phyloP scores from a whole-genome alignment of 2,329 filamentous ascomycete genomes.

The Ascochyta koolunga region DNA sequence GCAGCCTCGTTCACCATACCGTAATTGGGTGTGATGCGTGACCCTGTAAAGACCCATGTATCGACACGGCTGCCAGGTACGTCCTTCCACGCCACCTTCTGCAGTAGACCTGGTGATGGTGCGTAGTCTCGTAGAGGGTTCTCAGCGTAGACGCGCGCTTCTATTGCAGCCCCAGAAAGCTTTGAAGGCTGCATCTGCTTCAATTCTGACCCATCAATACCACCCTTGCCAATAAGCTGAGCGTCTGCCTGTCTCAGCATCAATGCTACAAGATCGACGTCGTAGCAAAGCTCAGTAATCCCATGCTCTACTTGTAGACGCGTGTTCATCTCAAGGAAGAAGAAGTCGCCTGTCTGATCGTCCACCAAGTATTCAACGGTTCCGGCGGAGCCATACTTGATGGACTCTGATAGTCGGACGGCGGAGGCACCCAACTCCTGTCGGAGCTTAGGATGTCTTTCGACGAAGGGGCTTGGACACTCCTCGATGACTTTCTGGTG shows the following conservation, averaged over 20 bases:
- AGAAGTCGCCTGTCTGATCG: constrained; percentile 80
- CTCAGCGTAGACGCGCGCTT: constrained; percentile 63
- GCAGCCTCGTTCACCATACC: constrained; percentile 42
- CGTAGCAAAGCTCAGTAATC: constrained; percentile 63
- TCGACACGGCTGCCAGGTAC: constrained; percentile 61
- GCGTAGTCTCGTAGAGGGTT: constrained; percentile 65
- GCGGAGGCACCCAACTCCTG: constrained; percentile 70
- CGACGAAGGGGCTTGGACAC: constrained; percentile 75
- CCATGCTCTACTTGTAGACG: constrained; percentile 64
- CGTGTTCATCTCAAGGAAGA: constrained; percentile 67
- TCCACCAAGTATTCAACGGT: constrained; percentile 93
- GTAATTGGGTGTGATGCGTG: constrained; percentile 63
- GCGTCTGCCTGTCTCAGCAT: constrained; percentile 63
- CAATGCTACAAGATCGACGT: constrained; percentile 60
- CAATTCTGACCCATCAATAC: constrained; percentile 51
- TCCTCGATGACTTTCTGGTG: constrained; percentile 94
- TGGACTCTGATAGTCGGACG: constrained; percentile 65
- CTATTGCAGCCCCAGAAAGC: constrained; percentile 58
- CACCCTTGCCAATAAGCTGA: constrained; percentile 53
- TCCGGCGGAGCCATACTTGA: constrained; percentile 79
- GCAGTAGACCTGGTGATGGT: constrained; percentile 65
- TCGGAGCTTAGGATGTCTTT: constrained; percentile 59
- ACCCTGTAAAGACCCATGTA: constrained; percentile 67
- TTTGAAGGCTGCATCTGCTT: constrained; percentile 50
- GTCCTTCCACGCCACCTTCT: constrained; percentile 62